These are phyloP conservation scores for Saturnispora dispora DNA, from an alignment of 805 yeast species.

Conservation along the genomic window DNA sequence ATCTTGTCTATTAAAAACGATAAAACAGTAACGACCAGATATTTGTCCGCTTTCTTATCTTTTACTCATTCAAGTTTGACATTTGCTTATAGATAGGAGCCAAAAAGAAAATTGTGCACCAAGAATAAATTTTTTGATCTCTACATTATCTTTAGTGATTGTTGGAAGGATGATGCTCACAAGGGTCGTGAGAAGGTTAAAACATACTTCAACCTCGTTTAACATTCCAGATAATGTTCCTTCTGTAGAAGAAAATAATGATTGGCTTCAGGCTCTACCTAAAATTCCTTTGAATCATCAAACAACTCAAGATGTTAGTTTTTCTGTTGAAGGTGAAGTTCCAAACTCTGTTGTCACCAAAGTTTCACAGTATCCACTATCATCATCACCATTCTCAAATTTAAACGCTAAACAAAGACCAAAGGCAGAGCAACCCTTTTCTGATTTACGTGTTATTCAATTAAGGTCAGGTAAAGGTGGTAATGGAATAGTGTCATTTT, in stretches of 20 bases:
- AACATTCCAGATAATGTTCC: constrained; percentile 28
- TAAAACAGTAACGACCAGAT: too few relatives aligned
- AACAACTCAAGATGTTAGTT: constrained; percentile 16
- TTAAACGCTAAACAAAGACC: constrained; percentile 32
- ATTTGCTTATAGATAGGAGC: neutral
- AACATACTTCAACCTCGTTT: neutral
- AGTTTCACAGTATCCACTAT: constrained; percentile 25
- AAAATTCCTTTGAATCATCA: neutral
- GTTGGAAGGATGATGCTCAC: neutral
- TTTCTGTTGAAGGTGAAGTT: constrained; percentile 16
- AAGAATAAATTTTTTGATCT: neutral
- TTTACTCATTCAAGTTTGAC: too few relatives aligned
- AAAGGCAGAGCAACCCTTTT: constrained; percentile 37
- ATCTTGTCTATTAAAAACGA: too few relatives aligned
- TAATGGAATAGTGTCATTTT: constrained; percentile 75
- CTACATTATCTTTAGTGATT: neutral
- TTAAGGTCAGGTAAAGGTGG: constrained; percentile 82
- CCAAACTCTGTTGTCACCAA: constrained; percentile 22
- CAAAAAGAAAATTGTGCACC: neutral
- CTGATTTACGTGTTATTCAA: constrained; percentile 61
- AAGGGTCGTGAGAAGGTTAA: neutral
- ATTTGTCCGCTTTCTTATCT: too few relatives aligned
- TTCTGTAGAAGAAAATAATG: constrained; percentile 24
- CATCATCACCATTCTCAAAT: constrained; percentile 33
- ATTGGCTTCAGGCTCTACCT: constrained; percentile 21